These are phyloP conservation scores for Schizophyllum commune DNA, from an alignment of 1,284 basidiomycete genomes.

Conservation along the genomic window DNA sequence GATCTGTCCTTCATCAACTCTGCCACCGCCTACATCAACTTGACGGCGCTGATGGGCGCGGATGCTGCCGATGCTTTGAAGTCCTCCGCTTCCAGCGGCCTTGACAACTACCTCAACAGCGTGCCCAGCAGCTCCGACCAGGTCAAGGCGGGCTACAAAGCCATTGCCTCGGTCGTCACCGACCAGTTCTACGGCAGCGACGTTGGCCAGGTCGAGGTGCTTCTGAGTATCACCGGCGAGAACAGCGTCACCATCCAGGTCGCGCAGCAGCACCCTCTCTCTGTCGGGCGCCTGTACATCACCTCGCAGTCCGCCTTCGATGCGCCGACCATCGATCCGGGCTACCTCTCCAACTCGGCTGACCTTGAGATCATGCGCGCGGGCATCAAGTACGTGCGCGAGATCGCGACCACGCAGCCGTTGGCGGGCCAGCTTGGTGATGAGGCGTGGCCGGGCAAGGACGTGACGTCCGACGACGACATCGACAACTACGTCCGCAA, in stretches of 20 bases:
- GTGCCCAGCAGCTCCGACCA: constrained; percentile 39
- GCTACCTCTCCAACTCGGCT: constrained; percentile 3
- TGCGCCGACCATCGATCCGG: constrained; percentile 8
- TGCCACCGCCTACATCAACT: constrained; percentile 50
- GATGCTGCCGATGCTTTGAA: constrained; percentile 13
- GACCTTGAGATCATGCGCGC: constrained; percentile 5
- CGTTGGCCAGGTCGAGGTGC: constrained; percentile 53
- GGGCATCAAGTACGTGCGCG: background rate
- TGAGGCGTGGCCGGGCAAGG: background rate
- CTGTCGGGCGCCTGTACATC: constrained; percentile 16
- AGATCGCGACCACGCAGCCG: background rate
- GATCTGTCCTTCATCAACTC: constrained; percentile 52
- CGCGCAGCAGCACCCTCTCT: constrained; percentile 62
- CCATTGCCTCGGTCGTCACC: constrained; percentile 45
- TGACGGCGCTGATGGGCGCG: constrained; percentile 37
- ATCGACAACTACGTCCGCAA: constrained; percentile 3
- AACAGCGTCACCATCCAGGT: constrained; percentile 50
- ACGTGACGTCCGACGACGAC: constrained; percentile 2
- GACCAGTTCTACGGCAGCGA: constrained; percentile 33
- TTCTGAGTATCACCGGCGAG: constrained; percentile 47
- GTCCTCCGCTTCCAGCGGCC: background rate
- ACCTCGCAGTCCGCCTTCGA: constrained; percentile 1
- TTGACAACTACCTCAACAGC: constrained; percentile 19
- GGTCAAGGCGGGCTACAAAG: constrained; percentile 56
- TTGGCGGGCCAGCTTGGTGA: background rate